A percentile compares a stretch with the other conserved stretches of the same genome.
Conservation (phyloP, 768 basidiomycete species). For the Trichaptum fuscoviolaceum region DNA sequence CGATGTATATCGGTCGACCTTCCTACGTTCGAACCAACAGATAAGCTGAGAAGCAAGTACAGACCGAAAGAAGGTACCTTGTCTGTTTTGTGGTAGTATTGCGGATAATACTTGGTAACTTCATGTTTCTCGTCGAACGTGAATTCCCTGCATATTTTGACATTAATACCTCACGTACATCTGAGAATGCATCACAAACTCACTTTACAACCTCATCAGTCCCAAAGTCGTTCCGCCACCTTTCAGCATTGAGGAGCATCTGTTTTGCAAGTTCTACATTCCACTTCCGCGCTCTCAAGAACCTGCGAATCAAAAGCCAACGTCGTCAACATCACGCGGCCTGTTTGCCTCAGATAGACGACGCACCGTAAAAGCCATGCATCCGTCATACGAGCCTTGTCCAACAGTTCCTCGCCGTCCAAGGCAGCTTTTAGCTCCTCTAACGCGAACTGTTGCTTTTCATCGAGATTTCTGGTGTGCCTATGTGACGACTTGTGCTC, state of each 20-base stretch:
- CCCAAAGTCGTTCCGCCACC: slow-evolving; percentile 86
- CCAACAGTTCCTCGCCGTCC: background rate
- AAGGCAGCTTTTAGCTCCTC: background rate
- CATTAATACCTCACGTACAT: slow-evolving; percentile 4
- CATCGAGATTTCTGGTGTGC: background rate
- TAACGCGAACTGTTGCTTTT: background rate
- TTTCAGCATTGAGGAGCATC: slow-evolving; percentile 78
- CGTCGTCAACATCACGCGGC: no score
- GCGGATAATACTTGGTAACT: slow-evolving; percentile 92
- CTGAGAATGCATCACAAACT: slow-evolving; percentile 20
- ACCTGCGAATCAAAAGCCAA: slow-evolving; percentile 39
- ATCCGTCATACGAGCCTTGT: background rate
- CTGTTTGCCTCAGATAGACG: background rate
- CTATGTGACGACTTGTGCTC: background rate
- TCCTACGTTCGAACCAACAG: slow-evolving; percentile 50
- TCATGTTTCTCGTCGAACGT: slow-evolving; percentile 76
- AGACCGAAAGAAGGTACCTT: slow-evolving; percentile 43
- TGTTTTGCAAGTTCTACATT: slow-evolving; percentile 74
- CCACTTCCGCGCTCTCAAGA: slow-evolving; percentile 90
- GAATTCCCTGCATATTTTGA: slow-evolving; percentile 53
- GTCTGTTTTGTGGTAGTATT: slow-evolving; percentile 95
- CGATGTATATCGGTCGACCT: slow-evolving; percentile 93
- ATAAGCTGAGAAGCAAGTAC: background rate
- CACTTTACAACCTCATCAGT: slow-evolving; percentile 71
- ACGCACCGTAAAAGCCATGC: background rate